Evolutionary conservation across 2,329 filamentous ascomycete genomes (phyloP).

Genomic region (Paracoccidioides lutzii): DNA sequence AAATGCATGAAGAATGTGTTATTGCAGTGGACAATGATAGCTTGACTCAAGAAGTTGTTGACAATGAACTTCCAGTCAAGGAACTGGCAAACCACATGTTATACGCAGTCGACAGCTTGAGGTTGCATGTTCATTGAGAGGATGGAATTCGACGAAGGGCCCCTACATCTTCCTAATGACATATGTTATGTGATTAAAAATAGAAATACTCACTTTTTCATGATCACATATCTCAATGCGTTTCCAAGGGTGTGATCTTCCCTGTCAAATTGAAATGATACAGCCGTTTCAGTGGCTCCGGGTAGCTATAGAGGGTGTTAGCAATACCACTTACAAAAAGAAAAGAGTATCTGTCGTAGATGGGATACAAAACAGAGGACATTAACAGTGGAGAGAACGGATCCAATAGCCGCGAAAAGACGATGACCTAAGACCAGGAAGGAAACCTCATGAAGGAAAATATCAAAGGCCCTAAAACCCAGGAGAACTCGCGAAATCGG

Average conservation of each 20-base stretch:
- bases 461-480: too few species aligned
- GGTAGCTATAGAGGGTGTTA: slow-evolving; percentile 48
- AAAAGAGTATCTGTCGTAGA: not conserved
- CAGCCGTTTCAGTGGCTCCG: slow-evolving; percentile 70
- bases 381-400: too few species aligned
- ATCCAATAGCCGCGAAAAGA: too few species aligned
- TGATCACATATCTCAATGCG: slow-evolving; percentile 84
- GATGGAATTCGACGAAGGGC: not conserved
- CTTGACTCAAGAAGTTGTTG: not conserved
- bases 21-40: not conserved
- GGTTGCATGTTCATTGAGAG: too few species aligned
- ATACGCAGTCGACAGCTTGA: not conserved
- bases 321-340: not conserved
- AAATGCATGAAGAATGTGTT: not conserved
- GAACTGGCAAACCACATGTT: not conserved
- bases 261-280: slow-evolving; percentile 85
- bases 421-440: too few species aligned
- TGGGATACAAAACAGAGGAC: not conserved
- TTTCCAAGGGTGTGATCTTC: slow-evolving; percentile 96
- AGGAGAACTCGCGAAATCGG: not conserved
- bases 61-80: not conserved
- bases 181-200: not conserved
- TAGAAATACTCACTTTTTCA: slow-evolving; percentile 73
- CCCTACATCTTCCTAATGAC: not conserved
- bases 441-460: too few species aligned